Evolutionary conservation across 441 rosid genomes (phyloP).

Genomic region (Croton laevigatus): DNA sequence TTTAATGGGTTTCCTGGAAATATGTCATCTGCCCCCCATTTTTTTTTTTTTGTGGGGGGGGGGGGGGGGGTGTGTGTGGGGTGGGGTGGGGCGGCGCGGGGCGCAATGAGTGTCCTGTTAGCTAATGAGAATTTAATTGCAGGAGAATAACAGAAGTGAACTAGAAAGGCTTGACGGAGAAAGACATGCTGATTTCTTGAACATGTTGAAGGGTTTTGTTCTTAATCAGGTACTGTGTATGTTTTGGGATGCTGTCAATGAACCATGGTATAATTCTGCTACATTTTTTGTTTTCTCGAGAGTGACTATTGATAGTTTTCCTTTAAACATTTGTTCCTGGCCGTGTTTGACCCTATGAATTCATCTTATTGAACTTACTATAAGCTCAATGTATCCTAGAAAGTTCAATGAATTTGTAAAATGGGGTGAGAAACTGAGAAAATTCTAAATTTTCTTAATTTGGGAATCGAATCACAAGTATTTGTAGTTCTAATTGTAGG

Average conservation of each 20-base stretch:
- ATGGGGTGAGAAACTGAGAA: too few species aligned
- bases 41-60: not conserved
- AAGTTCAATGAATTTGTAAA: not conserved
- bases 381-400: not conserved
- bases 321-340: not conserved
- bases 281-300: not conserved
- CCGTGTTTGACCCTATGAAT: not conserved
- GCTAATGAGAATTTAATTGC: slow-evolving; percentile 27
- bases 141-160: slow-evolving; percentile 83
- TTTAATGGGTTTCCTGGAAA: not conserved
- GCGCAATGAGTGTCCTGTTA: slow-evolving; percentile 2
- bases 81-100: too few species aligned
- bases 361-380: slow-evolving; percentile 1
- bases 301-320: not conserved
- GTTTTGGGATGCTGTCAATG: not conserved
- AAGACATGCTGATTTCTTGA: slow-evolving; percentile 72
- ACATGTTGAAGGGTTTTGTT: slow-evolving; percentile 91
- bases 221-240: slow-evolving; percentile 63
- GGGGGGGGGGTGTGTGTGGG: too few species aligned
- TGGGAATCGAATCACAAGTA: too few species aligned
- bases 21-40: not conserved
- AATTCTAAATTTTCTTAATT: too few species aligned
- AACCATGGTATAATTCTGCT: not conserved
- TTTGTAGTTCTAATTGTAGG: too few species aligned
- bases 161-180: slow-evolving; percentile 84